Base-by-base conservation (phyloP, 192 early-diverging fungal species). In the Podila minutissima region DNA sequence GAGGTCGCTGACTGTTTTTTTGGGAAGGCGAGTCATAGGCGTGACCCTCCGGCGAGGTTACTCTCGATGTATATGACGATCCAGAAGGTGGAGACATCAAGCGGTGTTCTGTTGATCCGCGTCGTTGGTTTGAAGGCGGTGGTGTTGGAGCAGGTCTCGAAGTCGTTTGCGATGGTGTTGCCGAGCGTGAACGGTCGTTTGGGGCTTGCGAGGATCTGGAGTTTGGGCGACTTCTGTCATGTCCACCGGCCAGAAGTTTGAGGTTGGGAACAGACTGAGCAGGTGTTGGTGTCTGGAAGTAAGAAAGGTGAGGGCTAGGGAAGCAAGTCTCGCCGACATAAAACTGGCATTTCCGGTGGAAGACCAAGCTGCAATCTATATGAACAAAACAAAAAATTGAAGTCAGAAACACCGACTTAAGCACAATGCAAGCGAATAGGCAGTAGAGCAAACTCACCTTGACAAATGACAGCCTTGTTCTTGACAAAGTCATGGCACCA, bases 391-490 rank as follows among this genome's bases (percentile, higher is more conserved):
- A 22, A 63, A 20, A 63, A 17, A 32, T 1, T 37, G 32, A 28
- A n/a, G 62, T 41, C 6, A 63, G 35, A 46, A 19, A 19, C 13
- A 1, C 10, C 1, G 15, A 28, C 9, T 20, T 46, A 13, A 46
- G 9, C 15, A 17, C 15, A 2, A 46, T 3, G 41, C 15, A 46
- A 15, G 13, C 3, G 41, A 0, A 2, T 17, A 46, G 13, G 3
- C 15, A 12, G 41, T 17, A 46, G 13, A 46, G 41, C 11, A 29
- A 71, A 28, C 59, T 55, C 59, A 87, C 86, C 87, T 90, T 90
- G 86, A 78, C 89, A 90, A 55, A 90, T 85, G 6, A 88, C 82
- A 6, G 82, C 86, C 20, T 88, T 66, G 59, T 83, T 73, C 61
- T 79, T 83, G 57, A 90, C 77, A 62, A 69, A 64, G 28, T 82